Conservation (phyloP, 768 basidiomycete genomes). For the Fibroporia radiculosa region DNA sequence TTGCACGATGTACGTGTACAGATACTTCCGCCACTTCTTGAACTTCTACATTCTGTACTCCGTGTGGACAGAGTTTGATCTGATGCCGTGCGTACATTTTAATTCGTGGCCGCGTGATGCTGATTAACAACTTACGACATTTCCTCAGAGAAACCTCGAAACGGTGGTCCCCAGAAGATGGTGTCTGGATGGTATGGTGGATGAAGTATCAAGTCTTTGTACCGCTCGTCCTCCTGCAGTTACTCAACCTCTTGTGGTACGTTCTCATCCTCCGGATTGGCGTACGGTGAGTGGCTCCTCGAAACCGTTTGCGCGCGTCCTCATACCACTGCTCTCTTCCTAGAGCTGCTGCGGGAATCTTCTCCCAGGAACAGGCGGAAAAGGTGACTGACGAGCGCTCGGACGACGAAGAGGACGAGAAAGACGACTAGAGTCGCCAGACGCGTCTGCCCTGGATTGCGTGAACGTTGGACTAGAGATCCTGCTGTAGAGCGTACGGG, state of each 20-base stretch:
- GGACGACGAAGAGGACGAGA: constrained; percentile 61
- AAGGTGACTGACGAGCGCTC: constrained; percentile 67
- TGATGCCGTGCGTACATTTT: constrained; percentile 57
- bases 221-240: constrained; percentile 68
- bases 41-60: constrained; percentile 85
- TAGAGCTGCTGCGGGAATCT: too few species aligned
- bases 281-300: too few species aligned
- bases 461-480: background rate
- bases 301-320: too few species aligned
- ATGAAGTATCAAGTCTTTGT: constrained; percentile 76
- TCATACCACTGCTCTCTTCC: too few species aligned
- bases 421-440: constrained; percentile 27
- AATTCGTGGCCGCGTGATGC: background rate
- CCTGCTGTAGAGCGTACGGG: too few species aligned
- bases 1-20: constrained; percentile 23
- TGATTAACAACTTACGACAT: background rate
- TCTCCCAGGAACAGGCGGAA: background rate
- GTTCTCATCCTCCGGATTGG: constrained; percentile 75
- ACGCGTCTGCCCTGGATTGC: background rate
- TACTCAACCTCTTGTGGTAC: constrained; percentile 93
- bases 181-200: constrained; percentile 69
- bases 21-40: constrained; percentile 91
- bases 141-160: constrained; percentile 41
- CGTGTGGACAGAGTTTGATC: constrained; percentile 70
- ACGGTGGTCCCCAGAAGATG: constrained; percentile 51